Percentiles rank a stretch among this genome's conserved stretches.
Conservation (phyloP, 257 asterid genomes). For the Solanum rostratum region DNA sequence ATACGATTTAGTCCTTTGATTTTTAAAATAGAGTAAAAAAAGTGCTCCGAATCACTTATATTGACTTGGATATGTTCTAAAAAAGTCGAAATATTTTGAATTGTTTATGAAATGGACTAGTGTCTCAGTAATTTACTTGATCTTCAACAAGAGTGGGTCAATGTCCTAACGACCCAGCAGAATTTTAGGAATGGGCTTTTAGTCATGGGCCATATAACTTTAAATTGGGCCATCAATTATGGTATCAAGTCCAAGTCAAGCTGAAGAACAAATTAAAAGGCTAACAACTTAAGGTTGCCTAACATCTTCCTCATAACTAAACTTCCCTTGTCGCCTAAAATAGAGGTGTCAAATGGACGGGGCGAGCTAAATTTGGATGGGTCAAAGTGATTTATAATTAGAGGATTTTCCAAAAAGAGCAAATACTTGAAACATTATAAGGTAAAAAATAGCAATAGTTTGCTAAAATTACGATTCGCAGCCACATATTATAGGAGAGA, state of each 20-base stretch:
- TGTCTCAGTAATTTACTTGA: not conserved
- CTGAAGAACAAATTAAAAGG: not conserved
- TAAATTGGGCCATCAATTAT: not conserved
- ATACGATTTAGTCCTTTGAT: not conserved
- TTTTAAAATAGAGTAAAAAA: not conserved
- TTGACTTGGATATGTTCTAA: not conserved
- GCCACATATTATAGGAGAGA: no score
- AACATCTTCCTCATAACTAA: not conserved
- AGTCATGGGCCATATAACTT: not conserved
- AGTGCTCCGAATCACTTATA: not conserved
- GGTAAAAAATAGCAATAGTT: no score
- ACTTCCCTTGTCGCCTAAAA: not conserved
- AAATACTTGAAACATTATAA: no score
- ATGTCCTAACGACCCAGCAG: not conserved
- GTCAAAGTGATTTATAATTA: no score
- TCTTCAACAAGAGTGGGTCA: not conserved
- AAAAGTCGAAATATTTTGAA: not conserved
- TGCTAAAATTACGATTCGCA: no score
- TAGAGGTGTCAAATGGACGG: not conserved
- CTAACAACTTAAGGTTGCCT: no score
- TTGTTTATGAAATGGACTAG: not conserved
- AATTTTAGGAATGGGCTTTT: not conserved
- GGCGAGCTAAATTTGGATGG: not conserved
- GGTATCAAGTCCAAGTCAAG: not conserved
- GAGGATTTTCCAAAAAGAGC: no score